Conservation (phyloP, 2,329 filamentous ascomycete species). For the Claviceps monticola region DNA sequence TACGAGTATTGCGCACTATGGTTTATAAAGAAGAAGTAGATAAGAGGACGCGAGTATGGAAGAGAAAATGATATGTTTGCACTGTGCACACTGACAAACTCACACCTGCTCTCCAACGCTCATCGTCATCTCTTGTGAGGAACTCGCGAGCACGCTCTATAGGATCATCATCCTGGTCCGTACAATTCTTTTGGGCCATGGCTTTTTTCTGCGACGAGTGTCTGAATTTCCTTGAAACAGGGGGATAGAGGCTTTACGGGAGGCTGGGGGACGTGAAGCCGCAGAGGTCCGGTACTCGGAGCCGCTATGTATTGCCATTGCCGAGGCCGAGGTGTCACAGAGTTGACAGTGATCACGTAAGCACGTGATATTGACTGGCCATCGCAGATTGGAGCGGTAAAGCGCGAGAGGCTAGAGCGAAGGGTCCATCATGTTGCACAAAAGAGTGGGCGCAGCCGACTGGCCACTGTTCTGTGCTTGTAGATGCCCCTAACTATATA, state of each 20-base stretch:
- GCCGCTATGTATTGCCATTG: no score
- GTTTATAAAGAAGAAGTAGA: background rate
- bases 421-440: no score
- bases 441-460: no score
- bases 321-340: no score
- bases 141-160: constrained; percentile 19
- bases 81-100: constrained; percentile 4
- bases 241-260: background rate
- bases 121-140: constrained; percentile 16
- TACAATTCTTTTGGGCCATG: constrained; percentile 7
- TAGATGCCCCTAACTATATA: no score
- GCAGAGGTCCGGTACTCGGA: no score
- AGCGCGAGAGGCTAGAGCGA: no score
- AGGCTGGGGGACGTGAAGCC: no score
- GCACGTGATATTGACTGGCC: no score
- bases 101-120: constrained; percentile 18
- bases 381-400: no score
- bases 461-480: no score
- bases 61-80: background rate
- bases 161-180: constrained; percentile 17
- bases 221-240: background rate
- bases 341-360: no score
- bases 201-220: background rate
- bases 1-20: background rate
- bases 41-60: background rate